phyloP scores from a whole-genome alignment of 352 stramenopile species.

The Globisporangium paroecandrum region DNA sequence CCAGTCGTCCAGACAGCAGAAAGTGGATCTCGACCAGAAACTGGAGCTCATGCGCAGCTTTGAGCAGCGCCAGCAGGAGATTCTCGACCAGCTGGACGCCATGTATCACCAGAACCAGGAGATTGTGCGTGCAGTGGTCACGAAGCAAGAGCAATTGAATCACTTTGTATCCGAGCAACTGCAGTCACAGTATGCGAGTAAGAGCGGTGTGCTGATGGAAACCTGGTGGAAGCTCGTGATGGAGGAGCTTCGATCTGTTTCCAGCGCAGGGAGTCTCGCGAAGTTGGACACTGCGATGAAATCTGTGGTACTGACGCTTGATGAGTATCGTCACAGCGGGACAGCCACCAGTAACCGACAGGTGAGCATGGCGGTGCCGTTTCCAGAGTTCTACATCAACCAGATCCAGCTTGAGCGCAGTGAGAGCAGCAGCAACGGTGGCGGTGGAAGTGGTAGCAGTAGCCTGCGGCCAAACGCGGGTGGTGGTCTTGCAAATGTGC shows the following conservation, averaged over 20 bases:
- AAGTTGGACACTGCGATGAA: conserved; percentile 19
- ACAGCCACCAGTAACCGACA: not conserved
- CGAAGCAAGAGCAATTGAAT: conserved; percentile 25
- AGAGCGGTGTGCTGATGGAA: conserved; percentile 13
- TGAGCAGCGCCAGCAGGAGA: conserved; percentile 34
- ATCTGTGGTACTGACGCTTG: conserved; percentile 7
- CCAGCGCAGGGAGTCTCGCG: conserved; percentile 15
- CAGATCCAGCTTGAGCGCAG: conserved; percentile 18
- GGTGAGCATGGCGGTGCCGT: conserved; percentile 18
- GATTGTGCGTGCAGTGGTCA: conserved; percentile 17
- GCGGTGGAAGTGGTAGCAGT: not conserved
- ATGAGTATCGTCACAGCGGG: not conserved
- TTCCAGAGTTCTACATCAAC: conserved; percentile 39
- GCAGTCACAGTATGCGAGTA: conserved; percentile 5
- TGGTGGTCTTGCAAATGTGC: conserved; percentile 20
- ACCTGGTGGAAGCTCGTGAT: conserved; percentile 18
- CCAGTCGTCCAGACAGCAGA: conserved; percentile 22
- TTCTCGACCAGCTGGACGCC: conserved; percentile 30
- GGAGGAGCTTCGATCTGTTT: conserved; percentile 32
- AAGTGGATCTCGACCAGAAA: conserved; percentile 36
- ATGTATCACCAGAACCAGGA: conserved; percentile 31
- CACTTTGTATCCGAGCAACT: conserved; percentile 15
- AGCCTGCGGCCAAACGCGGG: not conserved
- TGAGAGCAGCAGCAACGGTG: not conserved
- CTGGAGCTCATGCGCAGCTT: conserved; percentile 41